Evolutionary conservation across 257 asterid genomes (phyloP).

Genomic region (Phtheirospermum japonicum): DNA sequence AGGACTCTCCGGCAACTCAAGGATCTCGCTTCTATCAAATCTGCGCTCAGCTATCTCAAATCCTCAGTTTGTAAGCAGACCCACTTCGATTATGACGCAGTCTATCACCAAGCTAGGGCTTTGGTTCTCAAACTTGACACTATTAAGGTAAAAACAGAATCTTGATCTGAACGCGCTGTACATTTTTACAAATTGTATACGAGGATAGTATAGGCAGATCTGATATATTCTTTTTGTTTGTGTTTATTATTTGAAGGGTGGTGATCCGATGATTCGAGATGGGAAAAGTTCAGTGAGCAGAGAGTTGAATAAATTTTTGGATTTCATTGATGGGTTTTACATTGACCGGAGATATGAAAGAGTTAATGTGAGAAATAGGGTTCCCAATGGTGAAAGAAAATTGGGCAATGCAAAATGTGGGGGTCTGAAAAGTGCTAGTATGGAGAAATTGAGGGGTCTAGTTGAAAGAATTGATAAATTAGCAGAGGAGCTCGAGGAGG

Average conservation of each 20-base stretch:
- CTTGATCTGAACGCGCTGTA: neutral
- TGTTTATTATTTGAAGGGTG: conserved; percentile 45
- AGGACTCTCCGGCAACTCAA: conserved; percentile 69
- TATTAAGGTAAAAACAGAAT: conserved; percentile 42
- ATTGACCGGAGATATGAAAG: conserved; percentile 27
- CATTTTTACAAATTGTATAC: too few species aligned
- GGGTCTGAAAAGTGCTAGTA: conserved; percentile 21
- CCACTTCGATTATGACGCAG: conserved; percentile 33
- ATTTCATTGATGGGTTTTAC: conserved; percentile 37
- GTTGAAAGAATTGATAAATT: conserved; percentile 40
- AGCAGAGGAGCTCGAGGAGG: conserved; percentile 40
- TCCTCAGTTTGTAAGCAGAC: conserved; percentile 34
- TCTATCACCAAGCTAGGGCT: conserved; percentile 33
- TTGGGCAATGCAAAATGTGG: conserved; percentile 22
- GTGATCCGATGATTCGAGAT: conserved; percentile 72
- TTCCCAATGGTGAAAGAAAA: conserved; percentile 13
- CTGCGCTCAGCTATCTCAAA: conserved; percentile 43
- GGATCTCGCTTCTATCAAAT: conserved; percentile 57
- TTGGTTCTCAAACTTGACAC: conserved; percentile 49
- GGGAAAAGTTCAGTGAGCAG: conserved; percentile 48
- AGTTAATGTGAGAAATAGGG: conserved; percentile 31
- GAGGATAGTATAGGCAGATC: conserved; percentile 11
- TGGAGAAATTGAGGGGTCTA: conserved; percentile 33
- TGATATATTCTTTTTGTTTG: conserved; percentile 3
- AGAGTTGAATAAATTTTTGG: conserved; percentile 48